Evolutionary conservation across 106 monocot species (phyloP), one percentile per base, ranked within the genome.

Genomic region (Phalaenopsis aphrodite): DNA sequence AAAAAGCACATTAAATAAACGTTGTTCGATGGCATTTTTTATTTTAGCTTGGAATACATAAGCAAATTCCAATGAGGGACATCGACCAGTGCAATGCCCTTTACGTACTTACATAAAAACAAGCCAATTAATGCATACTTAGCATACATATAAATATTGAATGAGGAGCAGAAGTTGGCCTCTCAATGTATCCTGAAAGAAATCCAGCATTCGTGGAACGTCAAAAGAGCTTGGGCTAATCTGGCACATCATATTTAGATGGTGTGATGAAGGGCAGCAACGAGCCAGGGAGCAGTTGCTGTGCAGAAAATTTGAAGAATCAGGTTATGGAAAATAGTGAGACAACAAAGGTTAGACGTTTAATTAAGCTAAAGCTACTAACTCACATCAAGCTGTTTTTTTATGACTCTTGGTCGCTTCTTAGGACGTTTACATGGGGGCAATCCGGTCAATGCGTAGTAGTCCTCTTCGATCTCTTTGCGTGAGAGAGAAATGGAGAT

Each of bases 401-500:
- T 83, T 8, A 90, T 55, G 80, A 49, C 19, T 52, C 83, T 80
- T 0, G 89, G 83, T 47, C 87, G 79, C 81, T 85, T 85, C 7
- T 52, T 78, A 11, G 89, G 87, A 15, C 89, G 80, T 19, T 83
- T 83, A 77, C 83, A 80, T 45, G 87, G 79, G 16, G 80, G 76
- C 15, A 78, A 41, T 19, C 87, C 89, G 5, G 89, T 90, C 49
- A 90, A 55, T 3, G 89, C 75, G 76, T 85, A 85, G 69, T 87
- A 61, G 76, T 90, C 89, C 83, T 90, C 87, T 5, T 84, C 89
- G 82, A 90, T 85, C 83, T 90, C 89, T 41, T 85, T 85, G 36
- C 55, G 72, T 5, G 83, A 61, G 47, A 90, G 83, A n/a, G 86
- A 5, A 38, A 89, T 55, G 48, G 88, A 84, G 72, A 89, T 84